These are phyloP conservation scores for Galeopsis tetrahit DNA, from an alignment of 257 asterid genomes.

Conservation along the genomic window DNA sequence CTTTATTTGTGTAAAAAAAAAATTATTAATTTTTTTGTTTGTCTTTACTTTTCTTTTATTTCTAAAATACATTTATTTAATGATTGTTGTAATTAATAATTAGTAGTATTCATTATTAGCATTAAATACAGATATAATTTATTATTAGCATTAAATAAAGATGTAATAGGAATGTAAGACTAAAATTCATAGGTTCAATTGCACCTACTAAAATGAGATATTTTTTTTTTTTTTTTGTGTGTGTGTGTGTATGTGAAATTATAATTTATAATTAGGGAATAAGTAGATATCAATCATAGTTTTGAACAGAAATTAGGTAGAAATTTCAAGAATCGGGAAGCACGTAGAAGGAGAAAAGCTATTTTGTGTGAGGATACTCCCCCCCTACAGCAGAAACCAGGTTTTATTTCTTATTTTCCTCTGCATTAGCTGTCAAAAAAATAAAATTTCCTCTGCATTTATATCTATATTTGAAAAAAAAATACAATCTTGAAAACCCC, in stretches of 20 bases:
- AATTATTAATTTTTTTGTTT: too few species aligned
- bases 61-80: too few species aligned
- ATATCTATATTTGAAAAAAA: background rate
- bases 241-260: background rate
- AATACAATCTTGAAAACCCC: slow-evolving; percentile 34
- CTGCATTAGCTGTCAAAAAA: background rate
- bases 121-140: too few species aligned
- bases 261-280: background rate
- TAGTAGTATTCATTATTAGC: too few species aligned
- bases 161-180: too few species aligned
- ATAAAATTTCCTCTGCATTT: slow-evolving; percentile 1
- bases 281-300: background rate
- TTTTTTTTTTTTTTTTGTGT: too few species aligned
- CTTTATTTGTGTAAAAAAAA: too few species aligned
- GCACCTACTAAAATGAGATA: too few species aligned
- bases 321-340: slow-evolving; percentile 29
- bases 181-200: too few species aligned
- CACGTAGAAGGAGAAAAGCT: slow-evolving; percentile 19
- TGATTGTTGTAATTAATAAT: too few species aligned
- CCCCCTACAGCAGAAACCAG: slow-evolving; percentile 31
- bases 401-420: slow-evolving; percentile 16
- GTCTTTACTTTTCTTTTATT: too few species aligned
- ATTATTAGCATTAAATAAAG: too few species aligned
- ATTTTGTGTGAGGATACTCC: slow-evolving; percentile 30
- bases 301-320: slow-evolving; percentile 22